Percentiles rank a stretch among this genome's conserved stretches.
Evolutionary conservation across 768 basidiomycete genomes (phyloP).

Genomic region (Leccinum barrowsii): DNA sequence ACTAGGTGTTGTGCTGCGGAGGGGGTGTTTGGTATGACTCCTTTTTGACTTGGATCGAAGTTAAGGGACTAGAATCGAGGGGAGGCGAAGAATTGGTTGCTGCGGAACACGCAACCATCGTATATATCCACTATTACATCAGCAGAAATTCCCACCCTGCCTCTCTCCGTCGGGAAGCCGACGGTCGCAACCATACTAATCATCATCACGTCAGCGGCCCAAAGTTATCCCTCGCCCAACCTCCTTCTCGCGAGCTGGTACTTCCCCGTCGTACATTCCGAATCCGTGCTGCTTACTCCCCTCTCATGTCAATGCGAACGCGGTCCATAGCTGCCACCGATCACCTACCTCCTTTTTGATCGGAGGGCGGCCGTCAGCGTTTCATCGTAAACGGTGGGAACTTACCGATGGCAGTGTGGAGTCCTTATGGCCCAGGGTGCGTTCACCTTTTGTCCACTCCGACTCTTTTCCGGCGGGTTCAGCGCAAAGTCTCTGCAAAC

Average conservation of each 20-base stretch:
- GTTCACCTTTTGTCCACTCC: background rate
- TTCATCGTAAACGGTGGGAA: background rate
- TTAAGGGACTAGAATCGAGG: constrained; percentile 1
- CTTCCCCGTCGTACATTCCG: background rate
- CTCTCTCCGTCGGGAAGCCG: constrained; percentile 18
- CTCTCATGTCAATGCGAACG: constrained; percentile 10
- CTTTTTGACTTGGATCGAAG: constrained; percentile 16
- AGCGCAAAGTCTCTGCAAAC: background rate
- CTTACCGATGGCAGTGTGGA: constrained; percentile 7
- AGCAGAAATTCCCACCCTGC: constrained; percentile 33
- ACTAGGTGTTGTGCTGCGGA: constrained; percentile 26
- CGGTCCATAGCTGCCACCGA: constrained; percentile 25
- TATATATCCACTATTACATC: constrained; percentile 36
- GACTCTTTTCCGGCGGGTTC: background rate
- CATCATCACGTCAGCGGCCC: constrained; percentile 15
- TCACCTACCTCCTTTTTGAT: constrained; percentile 24
- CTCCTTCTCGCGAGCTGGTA: background rate
- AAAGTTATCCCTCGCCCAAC: background rate
- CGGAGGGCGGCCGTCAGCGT: constrained; percentile 13
- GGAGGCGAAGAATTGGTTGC: constrained; percentile 15
- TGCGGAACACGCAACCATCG: constrained; percentile 33
- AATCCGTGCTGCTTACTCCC: background rate
- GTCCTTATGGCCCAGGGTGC: background rate
- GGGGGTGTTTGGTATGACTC: constrained; percentile 10
- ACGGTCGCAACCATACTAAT: constrained; percentile 6